Evolutionary conservation across 2,329 filamentous ascomycete species (phyloP), one percentile per base, ranked within the genome.

Genomic region (Epichloe hybrida): DNA sequence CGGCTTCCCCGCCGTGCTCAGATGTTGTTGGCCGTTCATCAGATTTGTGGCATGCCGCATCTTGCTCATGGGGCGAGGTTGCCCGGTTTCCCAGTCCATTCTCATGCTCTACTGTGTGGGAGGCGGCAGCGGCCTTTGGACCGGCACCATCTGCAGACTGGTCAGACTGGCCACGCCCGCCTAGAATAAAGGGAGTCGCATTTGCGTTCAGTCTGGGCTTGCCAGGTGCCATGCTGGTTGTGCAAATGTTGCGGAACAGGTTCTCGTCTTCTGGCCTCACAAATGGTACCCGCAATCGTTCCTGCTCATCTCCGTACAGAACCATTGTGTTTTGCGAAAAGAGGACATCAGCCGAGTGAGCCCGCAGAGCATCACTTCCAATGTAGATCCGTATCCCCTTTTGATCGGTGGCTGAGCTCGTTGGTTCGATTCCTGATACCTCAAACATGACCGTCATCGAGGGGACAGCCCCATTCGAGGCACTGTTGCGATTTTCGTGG

Each of bases 281-380:
- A 57, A 98, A 85, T 2, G 93, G 93, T 36, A 98, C 84, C 15
- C 87, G 89, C 12, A 97, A 73, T 61, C 91, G 93, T 64, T 86
- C 88, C 44, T 85, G 79, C 52, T 95, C 88, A 61, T 88, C 86
- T 58, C 94, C 88, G 58, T 89, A 90, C 31, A 97, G 73, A 0
- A 86, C 85, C 72, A 98, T 80, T 56, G 85, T 84, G 61, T 95
- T 95, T 56, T 90, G 87, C 0, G 93, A 97, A 59, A 98, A 88
- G 21, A 97, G 70, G 11, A 98, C 77, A 64, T 97, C 93, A 23
- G 88, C 91, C 57, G 86, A 95, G 62, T 95, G 88, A 9, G 84
- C 76, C 55, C 90, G 80, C 51, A 98, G 73, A 13, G 88, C 79
- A 66, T 97, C 91, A 61, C 88, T 95, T 39, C 93, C 91, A 52